A percentile compares a stretch with the other conserved stretches of the same genome.
Conservation (phyloP, 1,284 basidiomycete genomes). For the Hypsizygus ulmarius region DNA sequence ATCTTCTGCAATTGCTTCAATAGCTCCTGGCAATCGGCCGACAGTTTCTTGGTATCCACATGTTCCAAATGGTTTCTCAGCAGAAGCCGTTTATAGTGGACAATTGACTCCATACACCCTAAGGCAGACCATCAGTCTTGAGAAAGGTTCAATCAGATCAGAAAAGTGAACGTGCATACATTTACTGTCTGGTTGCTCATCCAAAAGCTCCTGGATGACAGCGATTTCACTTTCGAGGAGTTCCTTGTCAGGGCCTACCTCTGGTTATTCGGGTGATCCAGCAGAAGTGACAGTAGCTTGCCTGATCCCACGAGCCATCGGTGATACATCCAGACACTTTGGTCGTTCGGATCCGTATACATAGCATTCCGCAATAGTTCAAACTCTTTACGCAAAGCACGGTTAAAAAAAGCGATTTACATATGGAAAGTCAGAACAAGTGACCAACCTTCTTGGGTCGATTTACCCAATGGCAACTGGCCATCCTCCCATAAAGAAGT, state of each 20-base stretch:
- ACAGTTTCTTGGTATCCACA: constrained; percentile 37
- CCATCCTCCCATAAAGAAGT: constrained; percentile 64
- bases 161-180: constrained; percentile 58
- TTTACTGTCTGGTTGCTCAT: constrained; percentile 91
- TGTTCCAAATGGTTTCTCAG: constrained; percentile 40
- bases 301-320: constrained; percentile 88
- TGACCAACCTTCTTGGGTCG: constrained; percentile 63
- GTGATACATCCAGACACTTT: constrained; percentile 98
- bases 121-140: constrained; percentile 3
- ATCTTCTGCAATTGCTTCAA: constrained; percentile 51
- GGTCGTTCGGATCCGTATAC: constrained; percentile 95
- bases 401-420: background rate
- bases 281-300: constrained; percentile 27
- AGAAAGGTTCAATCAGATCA: constrained; percentile 10
- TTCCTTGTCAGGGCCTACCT: constrained; percentile 49
- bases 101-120: constrained; percentile 95
- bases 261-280: constrained; percentile 1
- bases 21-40: constrained; percentile 48
- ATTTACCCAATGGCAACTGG: constrained; percentile 46
- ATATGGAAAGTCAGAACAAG: constrained; percentile 2
- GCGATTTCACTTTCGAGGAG: constrained; percentile 77
- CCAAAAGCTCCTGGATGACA: constrained; percentile 83
- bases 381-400: constrained; percentile 63
- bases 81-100: constrained; percentile 71
- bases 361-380: constrained; percentile 91